Evolutionary conservation across 108 stramenopile genomes (phyloP), one percentile per base, ranked within the genome.

Genomic region (Skeletonema menzelii): DNA sequence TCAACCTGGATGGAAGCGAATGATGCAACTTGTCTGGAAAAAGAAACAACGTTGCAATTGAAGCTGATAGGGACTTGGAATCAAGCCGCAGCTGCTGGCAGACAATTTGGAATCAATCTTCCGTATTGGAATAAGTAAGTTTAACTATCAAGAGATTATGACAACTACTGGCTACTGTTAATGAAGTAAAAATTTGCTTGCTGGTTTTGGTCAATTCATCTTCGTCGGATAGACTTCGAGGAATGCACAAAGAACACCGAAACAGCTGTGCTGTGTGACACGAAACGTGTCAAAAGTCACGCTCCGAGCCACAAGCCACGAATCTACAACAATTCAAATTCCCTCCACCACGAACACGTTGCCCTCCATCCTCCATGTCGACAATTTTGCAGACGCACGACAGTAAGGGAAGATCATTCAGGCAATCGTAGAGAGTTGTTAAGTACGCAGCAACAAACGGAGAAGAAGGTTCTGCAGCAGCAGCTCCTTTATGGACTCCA

Each of bases 61-160:
- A 82, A 82, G 63, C 62, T 96, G 22, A 56, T 96, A 12, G 72
- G 62, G 8, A 91, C 91, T 4, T 93, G 86, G 86, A 96, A 96
- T 68, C 95, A 96, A 83, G 57, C 91, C 38, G 91, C 90, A 46
- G 91, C 90, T 7, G 76, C 89, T 40, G 92, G 85, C 3, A 69
- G 82, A 27, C 87, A 87, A 28, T 92, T 93, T 83, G 95, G 92
- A 10, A 70, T 84, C 55, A 79, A 82, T 2, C 69, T 95, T 59
- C 95, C 95, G 20, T 95, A 95, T 63, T 79, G 78, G 32, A 74
- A 89, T 57, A 90, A 88, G 65, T 42, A n/a, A n/a, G n/a, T n/a
- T n/a, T n/a, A n/a, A n/a, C n/a, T n/a, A n/a, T n/a, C n/a, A n/a
- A n/a, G n/a, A n/a, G n/a, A n/a, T n/a, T n/a, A n/a, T n/a, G n/a